These are phyloP conservation scores for Ophiostoma sp. DNA, from an alignment of 2,329 filamentous ascomycete genomes.

Conservation along the genomic window DNA sequence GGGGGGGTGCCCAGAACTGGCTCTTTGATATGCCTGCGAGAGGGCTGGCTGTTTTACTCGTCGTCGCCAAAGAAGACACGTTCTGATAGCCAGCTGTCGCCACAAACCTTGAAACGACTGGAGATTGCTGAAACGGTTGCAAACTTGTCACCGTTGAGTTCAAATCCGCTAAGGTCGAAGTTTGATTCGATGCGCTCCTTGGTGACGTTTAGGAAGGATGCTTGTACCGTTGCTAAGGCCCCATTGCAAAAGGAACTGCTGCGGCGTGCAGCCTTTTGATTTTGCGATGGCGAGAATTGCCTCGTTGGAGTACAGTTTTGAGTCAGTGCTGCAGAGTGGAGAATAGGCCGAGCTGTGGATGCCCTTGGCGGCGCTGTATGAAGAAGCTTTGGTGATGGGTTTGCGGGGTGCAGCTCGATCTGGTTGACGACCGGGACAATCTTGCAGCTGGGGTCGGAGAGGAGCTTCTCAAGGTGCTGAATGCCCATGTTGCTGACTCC, in stretches of 20 bases:
- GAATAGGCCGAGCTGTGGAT: constrained; percentile 77
- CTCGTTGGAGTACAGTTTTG: constrained; percentile 66
- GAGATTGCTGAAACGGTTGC: constrained; percentile 65
- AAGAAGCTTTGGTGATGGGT: constrained; percentile 77
- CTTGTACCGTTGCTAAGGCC: constrained; percentile 77
- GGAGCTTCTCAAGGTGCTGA: constrained; percentile 44
- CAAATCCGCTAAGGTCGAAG: constrained; percentile 67
- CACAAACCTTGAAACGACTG: constrained; percentile 81
- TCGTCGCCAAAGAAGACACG: constrained; percentile 84
- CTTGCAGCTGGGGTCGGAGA: constrained; percentile 65
- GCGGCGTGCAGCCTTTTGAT: constrained; percentile 65
- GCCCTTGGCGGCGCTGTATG: constrained; percentile 68
- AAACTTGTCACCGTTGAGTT: constrained; percentile 71
- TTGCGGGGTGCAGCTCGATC: constrained; percentile 77
- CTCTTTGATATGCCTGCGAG: neutral
- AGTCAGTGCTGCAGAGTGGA: constrained; percentile 70
- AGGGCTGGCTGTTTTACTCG: constrained; percentile 52
- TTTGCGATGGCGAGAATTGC: constrained; percentile 63
- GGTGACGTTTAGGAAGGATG: constrained; percentile 82
- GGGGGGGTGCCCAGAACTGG: too few species aligned
- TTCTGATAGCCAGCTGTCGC: constrained; percentile 70
- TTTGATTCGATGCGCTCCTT: constrained; percentile 73
- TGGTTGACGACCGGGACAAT: constrained; percentile 72
- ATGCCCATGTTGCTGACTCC: constrained; percentile 29
- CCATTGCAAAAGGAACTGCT: constrained; percentile 80